These are phyloP conservation scores for Luvunga scandens DNA, from an alignment of 345 rosid species.

Conservation along the genomic window DNA sequence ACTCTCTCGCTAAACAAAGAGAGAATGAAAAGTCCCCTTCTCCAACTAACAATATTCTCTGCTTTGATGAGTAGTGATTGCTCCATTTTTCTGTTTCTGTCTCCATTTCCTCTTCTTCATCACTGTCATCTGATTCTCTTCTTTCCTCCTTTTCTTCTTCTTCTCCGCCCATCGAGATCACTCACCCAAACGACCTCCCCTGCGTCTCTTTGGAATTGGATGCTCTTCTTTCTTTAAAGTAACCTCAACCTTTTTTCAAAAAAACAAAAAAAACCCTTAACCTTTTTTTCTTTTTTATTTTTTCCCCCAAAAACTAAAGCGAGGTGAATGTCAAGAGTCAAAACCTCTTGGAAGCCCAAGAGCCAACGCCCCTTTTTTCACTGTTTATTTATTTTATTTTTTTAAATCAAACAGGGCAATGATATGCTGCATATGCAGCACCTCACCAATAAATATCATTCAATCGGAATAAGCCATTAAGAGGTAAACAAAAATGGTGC, in stretches of 20 bases:
- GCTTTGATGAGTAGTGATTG: conserved; percentile 45
- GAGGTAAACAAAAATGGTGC: too few species aligned
- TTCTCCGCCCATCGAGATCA: not conserved
- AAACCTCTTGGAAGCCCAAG: too few species aligned
- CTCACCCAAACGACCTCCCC: not conserved
- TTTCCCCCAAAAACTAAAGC: too few species aligned
- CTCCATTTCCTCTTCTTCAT: not conserved
- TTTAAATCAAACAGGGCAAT: too few species aligned
- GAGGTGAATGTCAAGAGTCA: too few species aligned
- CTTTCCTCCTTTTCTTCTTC: not conserved
- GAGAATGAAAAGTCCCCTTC: conserved; percentile 71
- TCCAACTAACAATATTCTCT: conserved; percentile 49
- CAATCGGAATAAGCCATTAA: too few species aligned
- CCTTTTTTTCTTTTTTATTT: too few species aligned
- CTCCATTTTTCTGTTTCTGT: conserved; percentile 31
- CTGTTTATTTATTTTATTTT: too few species aligned
- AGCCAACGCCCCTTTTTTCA: too few species aligned
- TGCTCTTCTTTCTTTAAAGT: not conserved
- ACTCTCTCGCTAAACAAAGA: conserved; percentile 45
- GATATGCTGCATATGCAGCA: too few species aligned
- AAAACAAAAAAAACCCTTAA: too few species aligned
- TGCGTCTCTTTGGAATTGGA: not conserved
- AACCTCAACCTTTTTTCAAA: not conserved
- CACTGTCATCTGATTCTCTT: not conserved
- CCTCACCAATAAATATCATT: too few species aligned